Conservation (phyloP, 768 basidiomycete genomes). For the Mycena albidolilacea region DNA sequence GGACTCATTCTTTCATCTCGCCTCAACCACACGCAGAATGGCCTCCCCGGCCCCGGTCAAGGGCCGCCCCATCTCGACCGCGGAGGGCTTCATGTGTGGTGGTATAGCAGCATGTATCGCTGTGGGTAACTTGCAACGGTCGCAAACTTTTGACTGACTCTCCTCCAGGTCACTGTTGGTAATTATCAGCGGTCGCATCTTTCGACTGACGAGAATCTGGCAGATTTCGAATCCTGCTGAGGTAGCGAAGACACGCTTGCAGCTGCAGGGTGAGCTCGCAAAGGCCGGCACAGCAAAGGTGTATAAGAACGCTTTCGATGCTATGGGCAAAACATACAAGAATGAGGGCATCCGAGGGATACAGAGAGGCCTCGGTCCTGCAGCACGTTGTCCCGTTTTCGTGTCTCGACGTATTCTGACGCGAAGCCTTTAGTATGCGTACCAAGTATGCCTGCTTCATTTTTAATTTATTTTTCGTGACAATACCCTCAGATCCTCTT, state of each 20-base stretch:
- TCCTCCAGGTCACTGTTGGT: not conserved
- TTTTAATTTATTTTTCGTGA: slow-evolving; percentile 25
- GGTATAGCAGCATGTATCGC: slow-evolving; percentile 94
- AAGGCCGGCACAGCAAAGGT: slow-evolving; percentile 81
- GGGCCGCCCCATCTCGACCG: slow-evolving; percentile 66
- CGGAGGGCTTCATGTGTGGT: slow-evolving; percentile 90
- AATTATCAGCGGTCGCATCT: no score
- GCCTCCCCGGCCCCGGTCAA: slow-evolving; percentile 32
- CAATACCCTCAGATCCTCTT: slow-evolving; percentile 76
- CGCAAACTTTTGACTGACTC: slow-evolving; percentile 14
- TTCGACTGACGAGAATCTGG: no score
- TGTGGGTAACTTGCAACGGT: slow-evolving; percentile 60
- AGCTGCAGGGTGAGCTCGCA: slow-evolving; percentile 95
- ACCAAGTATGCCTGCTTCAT: slow-evolving; percentile 20
- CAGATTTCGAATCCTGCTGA: slow-evolving; percentile 81
- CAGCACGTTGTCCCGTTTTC: slow-evolving; percentile 47
- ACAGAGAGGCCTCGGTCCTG: slow-evolving; percentile 92
- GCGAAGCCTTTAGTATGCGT: slow-evolving; percentile 61
- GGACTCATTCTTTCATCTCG: slow-evolving; percentile 21
- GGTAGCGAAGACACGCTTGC: slow-evolving; percentile 95
- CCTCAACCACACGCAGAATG: slow-evolving; percentile 30
- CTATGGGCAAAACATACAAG: slow-evolving; percentile 87
- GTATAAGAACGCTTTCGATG: slow-evolving; percentile 92
- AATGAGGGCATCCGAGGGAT: slow-evolving; percentile 94
- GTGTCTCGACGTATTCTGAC: slow-evolving; percentile 17